A percentile compares a stretch with the other conserved stretches of the same genome.
phyloP scores from a whole-genome alignment of 2,329 filamentous ascomycete species.

The Colletotrichum sansevieriae region DNA sequence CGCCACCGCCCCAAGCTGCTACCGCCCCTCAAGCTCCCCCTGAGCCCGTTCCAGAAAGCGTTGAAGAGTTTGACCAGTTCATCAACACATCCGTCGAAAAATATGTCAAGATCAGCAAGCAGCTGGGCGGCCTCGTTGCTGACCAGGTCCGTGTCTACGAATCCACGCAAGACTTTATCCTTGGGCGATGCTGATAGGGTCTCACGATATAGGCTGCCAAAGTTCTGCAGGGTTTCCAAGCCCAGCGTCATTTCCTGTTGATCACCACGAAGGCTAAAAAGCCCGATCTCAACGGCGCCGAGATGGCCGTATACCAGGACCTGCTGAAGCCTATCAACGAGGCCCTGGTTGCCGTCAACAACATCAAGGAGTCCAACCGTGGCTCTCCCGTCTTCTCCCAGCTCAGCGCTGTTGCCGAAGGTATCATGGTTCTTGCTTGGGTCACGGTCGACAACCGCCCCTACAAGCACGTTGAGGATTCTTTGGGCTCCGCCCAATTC shows the following conservation, averaged over 20 bases:
- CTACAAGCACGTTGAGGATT: conserved; percentile 86
- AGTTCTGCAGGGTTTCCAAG: conserved; percentile 77
- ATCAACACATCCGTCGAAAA: conserved; percentile 80
- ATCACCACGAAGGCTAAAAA: conserved; percentile 94
- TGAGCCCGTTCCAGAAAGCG: conserved; percentile 77
- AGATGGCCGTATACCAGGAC: conserved; percentile 77
- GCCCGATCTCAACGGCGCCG: conserved; percentile 75
- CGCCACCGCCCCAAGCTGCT: conserved; percentile 50
- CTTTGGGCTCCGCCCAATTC: conserved; percentile 87
- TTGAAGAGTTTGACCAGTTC: conserved; percentile 89
- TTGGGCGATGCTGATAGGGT: conserved; percentile 14
- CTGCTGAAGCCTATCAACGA: conserved; percentile 90
- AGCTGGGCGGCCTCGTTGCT: conserved; percentile 81
- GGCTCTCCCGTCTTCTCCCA: conserved; percentile 82
- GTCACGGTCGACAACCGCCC: conserved; percentile 87
- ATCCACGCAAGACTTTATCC: conserved; percentile 15
- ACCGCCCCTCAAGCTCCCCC: conserved; percentile 60
- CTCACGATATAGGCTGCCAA: conserved; percentile 58
- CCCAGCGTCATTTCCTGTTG: conserved; percentile 88
- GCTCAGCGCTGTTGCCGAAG: conserved; percentile 88
- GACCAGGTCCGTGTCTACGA: conserved; percentile 74
- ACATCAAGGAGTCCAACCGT: conserved; percentile 86
- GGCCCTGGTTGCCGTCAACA: conserved; percentile 81
- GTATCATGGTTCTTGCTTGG: conserved; percentile 91
- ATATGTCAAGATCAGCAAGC: conserved; percentile 82